Base-by-base conservation (phyloP, 805 yeast genomes). In the Spathaspora sp. region DNA sequence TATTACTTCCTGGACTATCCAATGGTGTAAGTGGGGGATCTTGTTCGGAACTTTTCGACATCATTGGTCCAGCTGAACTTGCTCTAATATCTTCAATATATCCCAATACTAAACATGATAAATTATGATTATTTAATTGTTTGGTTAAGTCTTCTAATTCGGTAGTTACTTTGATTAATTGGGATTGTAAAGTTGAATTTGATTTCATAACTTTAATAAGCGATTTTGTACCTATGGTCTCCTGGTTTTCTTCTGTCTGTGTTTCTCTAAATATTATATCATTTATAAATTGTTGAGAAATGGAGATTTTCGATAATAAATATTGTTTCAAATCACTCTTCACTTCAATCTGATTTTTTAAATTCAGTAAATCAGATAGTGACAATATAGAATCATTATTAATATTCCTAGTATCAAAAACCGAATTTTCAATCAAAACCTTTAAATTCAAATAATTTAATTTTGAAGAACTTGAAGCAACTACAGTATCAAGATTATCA, bases 21-120 rank as follows among this genome's bases (percentile, higher is more conserved):
- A 23, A 20, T 12, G 32, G 31, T 14, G 26, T 42, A 7, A 5
- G 45, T 23, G 45, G 45, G 12, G 45, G 19, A 7, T 12, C 8
- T 11, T 11, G 29, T 6, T n/a, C 17, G 1, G 29, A 23, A 14
- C 19, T n/a, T 8, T 12, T 14, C 26, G 3, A 6, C 26, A 23
- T 23, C 31, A 35, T 51, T 31, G n/a, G 52, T 18, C 20, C 14
- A 11, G 40, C 14, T 10, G 46, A 40, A 19, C 68, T 59, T 12
- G 69, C 52, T 52, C 63, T 66, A 12, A 74, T 67, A 58, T 73
- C 78, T 54, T 77, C 79, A 16, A 77, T 68, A 57, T 77, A 77
- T 2, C 83, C 82, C 54, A 78, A 62, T 14, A 74, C 73, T 45
- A 76, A 67, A 31, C 79, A 72, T 0, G 78, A 68, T 48, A 75